phyloP scores from a whole-genome alignment of 2,329 filamentous ascomycete species.

The Ophiocordyceps sinensis region DNA sequence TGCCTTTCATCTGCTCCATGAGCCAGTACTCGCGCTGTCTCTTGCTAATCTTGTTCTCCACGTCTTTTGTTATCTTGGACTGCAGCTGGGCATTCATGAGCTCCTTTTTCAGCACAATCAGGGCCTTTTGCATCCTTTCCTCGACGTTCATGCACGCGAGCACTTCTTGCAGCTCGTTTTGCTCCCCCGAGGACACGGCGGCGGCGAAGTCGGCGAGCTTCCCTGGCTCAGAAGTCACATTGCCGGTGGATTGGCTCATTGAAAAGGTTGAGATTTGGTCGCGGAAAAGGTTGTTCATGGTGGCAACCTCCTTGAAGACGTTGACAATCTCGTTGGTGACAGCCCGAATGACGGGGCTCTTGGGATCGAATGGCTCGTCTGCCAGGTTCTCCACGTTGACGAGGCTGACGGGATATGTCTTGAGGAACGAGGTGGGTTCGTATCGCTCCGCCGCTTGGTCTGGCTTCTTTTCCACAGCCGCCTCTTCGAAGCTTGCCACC shows the following conservation, averaged over 20 bases:
- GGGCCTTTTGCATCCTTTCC: slow-evolving; percentile 77
- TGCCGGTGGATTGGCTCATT: slow-evolving; percentile 87
- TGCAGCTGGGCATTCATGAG: slow-evolving; percentile 96
- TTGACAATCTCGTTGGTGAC: slow-evolving; percentile 97
- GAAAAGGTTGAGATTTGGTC: slow-evolving; percentile 97
- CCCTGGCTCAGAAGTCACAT: slow-evolving; percentile 85
- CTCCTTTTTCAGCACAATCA: slow-evolving; percentile 92
- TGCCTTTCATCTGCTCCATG: slow-evolving; percentile 99
- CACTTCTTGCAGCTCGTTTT: slow-evolving; percentile 83
- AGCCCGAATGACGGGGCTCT: slow-evolving; percentile 76
- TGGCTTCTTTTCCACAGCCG: slow-evolving; percentile 44
- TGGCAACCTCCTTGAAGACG: slow-evolving; percentile 94
- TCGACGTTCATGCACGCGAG: slow-evolving; percentile 82
- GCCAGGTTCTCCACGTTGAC: slow-evolving; percentile 89
- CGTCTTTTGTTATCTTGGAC: slow-evolving; percentile 94
- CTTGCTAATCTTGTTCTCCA: slow-evolving; percentile 94
- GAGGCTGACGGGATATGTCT: slow-evolving; percentile 81
- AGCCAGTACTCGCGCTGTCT: slow-evolving; percentile 96
- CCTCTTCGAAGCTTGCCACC: slow-evolving; percentile 92
- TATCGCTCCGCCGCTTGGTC: slow-evolving; percentile 43
- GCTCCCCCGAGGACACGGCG: slow-evolving; percentile 86
- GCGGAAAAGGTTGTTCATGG: slow-evolving; percentile 84
- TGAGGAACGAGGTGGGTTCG: slow-evolving; percentile 81
- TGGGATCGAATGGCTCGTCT: slow-evolving; percentile 82
- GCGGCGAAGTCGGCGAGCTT: slow-evolving; percentile 96